Base-by-base conservation (phyloP, 148 eudicot genomes). In the Heliosperma pusillum region DNA sequence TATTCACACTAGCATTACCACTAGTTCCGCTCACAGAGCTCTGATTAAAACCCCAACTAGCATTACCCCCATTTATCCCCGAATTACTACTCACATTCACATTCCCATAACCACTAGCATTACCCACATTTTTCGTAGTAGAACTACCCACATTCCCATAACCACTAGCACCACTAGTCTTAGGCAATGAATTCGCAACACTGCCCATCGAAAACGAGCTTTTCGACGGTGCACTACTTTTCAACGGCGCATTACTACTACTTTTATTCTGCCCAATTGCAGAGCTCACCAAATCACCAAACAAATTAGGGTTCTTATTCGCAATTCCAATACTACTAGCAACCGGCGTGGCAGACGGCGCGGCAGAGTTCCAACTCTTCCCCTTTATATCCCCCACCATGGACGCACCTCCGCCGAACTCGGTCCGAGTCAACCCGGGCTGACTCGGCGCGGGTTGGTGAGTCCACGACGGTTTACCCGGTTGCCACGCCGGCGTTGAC, bases 331-430 rank as follows among this genome's bases (percentile, higher is more conserved):
- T 59, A 70, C 71, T 56, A 0, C 72, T 69, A 2, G 71, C 71
- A 22, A 69, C 71, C 11, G 78, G 75, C 29, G 86, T 21, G 7
- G 7, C 42, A 36, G 67, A 22, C 47, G 87, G 78, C 1, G 79
- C 73, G 21, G 85, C 24, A 0, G 89, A 71, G 30, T 70, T 80
- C 98, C 97, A 93, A 70, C 87, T 93, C 86, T 86, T 89, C 40
- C 98, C 98, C 7, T 70, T 81, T 7, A 93, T 93, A 76, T 93
- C 98, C 2, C 98, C 98, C 15, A 88, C 97, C 98, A 93, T 93
- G 0, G 95, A 89, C 16, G 86, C 52, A 0, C 93, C 89, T 6
- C 88, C 97, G 0, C 83, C 79, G 33, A 88, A 52, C 81, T 84
- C 68, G 77, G 76, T 24, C 89, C 92, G 72, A 78, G 78, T 71